These are phyloP conservation scores for Olyra latifolia DNA, from an alignment of 176 grass and related monocot species.

Conservation along the genomic window DNA sequence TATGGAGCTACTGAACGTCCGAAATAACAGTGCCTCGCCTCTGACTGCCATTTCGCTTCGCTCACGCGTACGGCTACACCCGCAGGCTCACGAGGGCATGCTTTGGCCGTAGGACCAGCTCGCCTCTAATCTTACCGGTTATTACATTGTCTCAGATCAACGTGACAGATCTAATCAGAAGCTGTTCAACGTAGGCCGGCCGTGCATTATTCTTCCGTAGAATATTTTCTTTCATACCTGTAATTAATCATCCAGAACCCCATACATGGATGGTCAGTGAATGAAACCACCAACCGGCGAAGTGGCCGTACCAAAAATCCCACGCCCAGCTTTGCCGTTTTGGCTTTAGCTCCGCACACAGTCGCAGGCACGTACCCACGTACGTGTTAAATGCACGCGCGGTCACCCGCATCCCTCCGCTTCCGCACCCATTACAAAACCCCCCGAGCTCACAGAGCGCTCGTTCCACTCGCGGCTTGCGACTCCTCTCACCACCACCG, in stretches of 20 bases:
- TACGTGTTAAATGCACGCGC: neutral
- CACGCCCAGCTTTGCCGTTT: neutral
- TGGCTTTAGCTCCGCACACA: neutral
- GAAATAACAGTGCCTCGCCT: neutral
- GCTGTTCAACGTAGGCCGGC: neutral
- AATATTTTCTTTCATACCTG: no score
- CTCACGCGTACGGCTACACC: slow-evolving; percentile 17
- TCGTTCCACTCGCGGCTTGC: neutral
- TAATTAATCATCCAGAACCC: neutral
- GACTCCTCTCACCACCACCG: neutral
- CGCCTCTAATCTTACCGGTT: neutral
- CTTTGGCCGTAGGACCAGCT: neutral
- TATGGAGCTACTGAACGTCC: slow-evolving; percentile 5
- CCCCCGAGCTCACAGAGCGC: neutral
- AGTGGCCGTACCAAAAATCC: neutral
- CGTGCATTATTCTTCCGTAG: neutral
- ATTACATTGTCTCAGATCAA: no score
- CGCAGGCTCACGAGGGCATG: neutral
- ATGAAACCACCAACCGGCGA: neutral
- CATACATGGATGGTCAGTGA: no score
- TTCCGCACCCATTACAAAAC: neutral
- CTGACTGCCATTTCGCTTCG: neutral
- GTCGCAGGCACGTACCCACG: no score
- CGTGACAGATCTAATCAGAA: neutral
- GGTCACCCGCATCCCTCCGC: neutral